Evolutionary conservation across 805 yeast species (phyloP), one percentile per base, ranked within the genome.

Genomic region (Zygosaccharomyces bailii): DNA sequence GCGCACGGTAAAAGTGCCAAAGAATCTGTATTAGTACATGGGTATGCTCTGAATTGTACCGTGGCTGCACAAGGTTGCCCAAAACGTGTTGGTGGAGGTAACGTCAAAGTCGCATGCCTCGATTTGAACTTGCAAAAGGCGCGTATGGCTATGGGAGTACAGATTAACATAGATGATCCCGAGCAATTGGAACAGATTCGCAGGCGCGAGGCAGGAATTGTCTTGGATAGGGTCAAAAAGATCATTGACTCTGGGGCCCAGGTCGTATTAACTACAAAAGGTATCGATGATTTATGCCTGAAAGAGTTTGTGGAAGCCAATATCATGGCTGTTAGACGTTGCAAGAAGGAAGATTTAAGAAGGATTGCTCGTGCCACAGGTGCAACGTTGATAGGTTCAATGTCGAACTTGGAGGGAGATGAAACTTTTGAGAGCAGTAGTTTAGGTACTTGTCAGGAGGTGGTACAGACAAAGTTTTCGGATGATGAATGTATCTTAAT

Each of bases 341-440:
- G 97, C 74, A 88, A 88, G 69, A 89, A 88, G 64, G 99, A 93
- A 69, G 99, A 93, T 68, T 75, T 93, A 58, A 80, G 96, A 65
- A 82, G 99, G 72, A 91, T 93, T 55, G 98, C 99, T 5, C 79
- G 96, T 61, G 98, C 99, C 35, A 89, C 98, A 1, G 99, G 99
- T 48, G 99, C 96, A 31, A 86, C 96, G 3, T 72, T 93, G 59
- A 75, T 95, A 40, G 74, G 86, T 43, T 83, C 86, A 53, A 79
- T 93, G 80, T 84, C 96, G 44, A 93, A 93, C 62, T 76, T 95
- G 67, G 98, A 93, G 67, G 96, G 97, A 54, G 96, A 90, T 45
- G 97, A 89, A 69, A 84, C 87, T 20, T 90, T 86, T 61, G 97
- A 89, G 67, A 52, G 88, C 2, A 75, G 86, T 43, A 85, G 82